Evolutionary conservation across 805 yeast genomes (phyloP), one percentile per base, ranked within the genome.

Genomic region (Cephaloascus fragrans): DNA sequence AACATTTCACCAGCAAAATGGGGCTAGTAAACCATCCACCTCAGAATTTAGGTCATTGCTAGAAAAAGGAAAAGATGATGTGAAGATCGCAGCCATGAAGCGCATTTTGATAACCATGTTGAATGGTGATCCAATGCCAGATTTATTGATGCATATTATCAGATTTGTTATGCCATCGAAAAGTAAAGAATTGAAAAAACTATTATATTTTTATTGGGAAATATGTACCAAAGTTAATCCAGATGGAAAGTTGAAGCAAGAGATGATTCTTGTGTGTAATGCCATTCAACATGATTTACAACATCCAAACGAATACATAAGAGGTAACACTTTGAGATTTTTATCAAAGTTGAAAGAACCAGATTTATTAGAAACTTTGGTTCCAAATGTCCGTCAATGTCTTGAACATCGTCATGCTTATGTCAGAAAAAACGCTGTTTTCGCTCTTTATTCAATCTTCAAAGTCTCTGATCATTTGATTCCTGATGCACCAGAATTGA

Each of bases 251-350:
- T 75, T 94, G 71, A 86, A 86, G 64, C 97, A 90, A 60, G 99
- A 93, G 66, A 93, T 93, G 97, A 90, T 94, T 62, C 76, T 93
- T 47, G 97, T 90, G 37, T 93, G 97, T 68, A 94, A 94, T 60
- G 96, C 97, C 39, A 87, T 93, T 53, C 95, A 93, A 62, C 89
- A 88, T 61, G 99, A 93, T 59, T 74, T 93, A 51, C 97, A 89
- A 64, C 98, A 94, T 64, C 96, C 98, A 38, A 93, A 93, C 68
- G 98, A 93, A 63, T 93, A 82, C 57, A 83, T 93, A 47, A 78
- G 97, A 53, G 99, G 99, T 49, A 87, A 87, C 53, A 90, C 97
- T 8, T 71, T 93, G 61, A 78, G 97, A 53, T 90, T 88, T 61
- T 72, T 94, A 54, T 77, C 90, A 43, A 94, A 93, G 57, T 71